These are phyloP conservation scores for Trichosanthes cucumerina DNA, from an alignment of 306 rosid species.

Conservation along the genomic window DNA sequence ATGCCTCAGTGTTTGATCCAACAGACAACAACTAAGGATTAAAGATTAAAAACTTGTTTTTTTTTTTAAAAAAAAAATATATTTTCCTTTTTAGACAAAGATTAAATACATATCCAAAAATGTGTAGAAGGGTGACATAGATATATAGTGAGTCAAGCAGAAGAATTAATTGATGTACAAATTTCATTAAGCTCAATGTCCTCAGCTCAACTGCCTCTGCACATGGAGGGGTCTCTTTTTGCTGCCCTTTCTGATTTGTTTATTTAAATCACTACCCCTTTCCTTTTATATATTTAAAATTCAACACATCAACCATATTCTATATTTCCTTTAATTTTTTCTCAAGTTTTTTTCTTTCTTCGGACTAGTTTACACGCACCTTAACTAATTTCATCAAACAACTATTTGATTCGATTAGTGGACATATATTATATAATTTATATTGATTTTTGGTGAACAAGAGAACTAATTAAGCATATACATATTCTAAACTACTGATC, in stretches of 20 bases:
- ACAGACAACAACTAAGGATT: background rate
- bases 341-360: too few species aligned
- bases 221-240: slow-evolving; percentile 11
- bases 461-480: background rate
- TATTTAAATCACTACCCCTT: background rate
- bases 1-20: background rate
- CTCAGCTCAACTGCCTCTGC: background rate
- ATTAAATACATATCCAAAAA: background rate
- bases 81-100: background rate
- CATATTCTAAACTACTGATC: background rate
- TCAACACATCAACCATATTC: background rate
- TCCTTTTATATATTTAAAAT: background rate
- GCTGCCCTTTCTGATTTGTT: background rate
- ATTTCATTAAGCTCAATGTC: background rate
- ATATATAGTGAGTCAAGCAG: background rate
- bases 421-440: too few species aligned
- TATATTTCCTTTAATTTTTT: background rate
- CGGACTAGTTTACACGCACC: too few species aligned
- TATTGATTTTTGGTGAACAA: background rate
- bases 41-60: background rate
- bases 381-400: too few species aligned
- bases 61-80: background rate
- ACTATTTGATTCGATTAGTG: too few species aligned
- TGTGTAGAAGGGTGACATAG: background rate
- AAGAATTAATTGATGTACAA: background rate